Conservation (phyloP, 495 filamentous ascomycete genomes). For the Penicillium silybi region DNA sequence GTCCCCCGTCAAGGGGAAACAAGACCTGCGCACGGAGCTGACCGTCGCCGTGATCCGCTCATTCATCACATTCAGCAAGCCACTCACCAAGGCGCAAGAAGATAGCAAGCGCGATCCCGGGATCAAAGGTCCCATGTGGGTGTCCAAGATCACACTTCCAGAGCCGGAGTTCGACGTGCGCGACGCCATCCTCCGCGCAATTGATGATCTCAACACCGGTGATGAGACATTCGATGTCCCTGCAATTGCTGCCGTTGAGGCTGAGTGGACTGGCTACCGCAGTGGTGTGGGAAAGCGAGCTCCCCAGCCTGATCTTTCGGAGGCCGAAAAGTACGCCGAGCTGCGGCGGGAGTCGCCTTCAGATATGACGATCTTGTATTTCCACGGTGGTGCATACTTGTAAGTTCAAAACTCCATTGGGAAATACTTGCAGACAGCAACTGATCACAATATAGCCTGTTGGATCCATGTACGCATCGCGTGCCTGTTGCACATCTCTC, state of each 20-base stretch:
- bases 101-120: slow-evolving; percentile 57
- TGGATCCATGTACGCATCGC: slow-evolving; percentile 72
- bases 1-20: slow-evolving; percentile 65
- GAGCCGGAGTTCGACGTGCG: slow-evolving; percentile 55
- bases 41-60: slow-evolving; percentile 66
- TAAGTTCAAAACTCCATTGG: slow-evolving; percentile 17
- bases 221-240: slow-evolving; percentile 51
- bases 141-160: slow-evolving; percentile 61
- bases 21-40: slow-evolving; percentile 74
- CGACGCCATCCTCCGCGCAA: slow-evolving; percentile 55
- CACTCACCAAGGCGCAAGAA: slow-evolving; percentile 63
- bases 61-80: slow-evolving; percentile 43
- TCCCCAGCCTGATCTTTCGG: slow-evolving; percentile 54
- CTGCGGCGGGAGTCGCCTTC: slow-evolving; percentile 67
- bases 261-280: slow-evolving; percentile 83
- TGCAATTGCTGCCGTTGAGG: slow-evolving; percentile 58
- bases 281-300: slow-evolving; percentile 51
- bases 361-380: slow-evolving; percentile 71
- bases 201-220: slow-evolving; percentile 57
- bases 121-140: slow-evolving; percentile 78
- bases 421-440: background rate
- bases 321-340: slow-evolving; percentile 66
- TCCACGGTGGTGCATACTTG: slow-evolving; percentile 88
- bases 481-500: slow-evolving; percentile 41
- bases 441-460: slow-evolving; percentile 38